These are phyloP conservation scores for Penicillium expansum DNA, from an alignment of 2,329 filamentous ascomycete genomes.

Conservation along the genomic window DNA sequence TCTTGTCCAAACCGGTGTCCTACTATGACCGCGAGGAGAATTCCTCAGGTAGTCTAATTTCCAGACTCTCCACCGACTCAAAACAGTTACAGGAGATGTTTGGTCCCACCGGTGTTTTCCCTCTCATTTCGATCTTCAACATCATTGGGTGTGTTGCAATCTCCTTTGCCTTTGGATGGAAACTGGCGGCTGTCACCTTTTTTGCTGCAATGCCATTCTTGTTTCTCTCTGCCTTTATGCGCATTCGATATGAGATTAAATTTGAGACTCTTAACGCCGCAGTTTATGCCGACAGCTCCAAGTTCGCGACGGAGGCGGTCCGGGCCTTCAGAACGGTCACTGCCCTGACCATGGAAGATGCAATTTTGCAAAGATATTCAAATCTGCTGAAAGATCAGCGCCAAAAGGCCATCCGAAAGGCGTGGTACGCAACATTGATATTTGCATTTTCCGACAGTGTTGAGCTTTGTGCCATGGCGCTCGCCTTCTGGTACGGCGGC, in stretches of 20 bases:
- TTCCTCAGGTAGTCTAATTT: conserved; percentile 49
- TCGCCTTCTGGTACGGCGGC: conserved; percentile 61
- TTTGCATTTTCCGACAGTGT: conserved; percentile 69
- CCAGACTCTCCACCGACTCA: conserved; percentile 49
- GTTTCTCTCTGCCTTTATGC: conserved; percentile 49
- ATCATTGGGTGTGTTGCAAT: conserved; percentile 64
- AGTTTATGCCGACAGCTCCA: conserved; percentile 68
- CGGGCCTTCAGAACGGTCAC: conserved; percentile 71
- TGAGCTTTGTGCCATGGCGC: conserved; percentile 61
- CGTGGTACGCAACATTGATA: conserved; percentile 61
- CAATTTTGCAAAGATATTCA: conserved; percentile 62
- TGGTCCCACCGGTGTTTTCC: conserved; percentile 46
- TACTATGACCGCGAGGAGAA: conserved; percentile 50
- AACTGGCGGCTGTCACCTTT: conserved; percentile 65
- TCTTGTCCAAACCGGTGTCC: conserved; percentile 43
- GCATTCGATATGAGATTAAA: conserved; percentile 62
- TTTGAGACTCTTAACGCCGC: conserved; percentile 67
- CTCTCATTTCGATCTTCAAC: conserved; percentile 64
- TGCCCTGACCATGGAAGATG: conserved; percentile 66
- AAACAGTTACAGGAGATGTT: conserved; percentile 52
- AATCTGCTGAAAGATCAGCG: conserved; percentile 60
- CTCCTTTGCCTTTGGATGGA: conserved; percentile 73
- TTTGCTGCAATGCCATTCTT: conserved; percentile 58
- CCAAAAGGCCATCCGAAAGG: conserved; percentile 57
- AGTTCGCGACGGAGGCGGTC: conserved; percentile 72